Conservation (phyloP, 441 rosid genomes). For the Daphne laureola region DNA sequence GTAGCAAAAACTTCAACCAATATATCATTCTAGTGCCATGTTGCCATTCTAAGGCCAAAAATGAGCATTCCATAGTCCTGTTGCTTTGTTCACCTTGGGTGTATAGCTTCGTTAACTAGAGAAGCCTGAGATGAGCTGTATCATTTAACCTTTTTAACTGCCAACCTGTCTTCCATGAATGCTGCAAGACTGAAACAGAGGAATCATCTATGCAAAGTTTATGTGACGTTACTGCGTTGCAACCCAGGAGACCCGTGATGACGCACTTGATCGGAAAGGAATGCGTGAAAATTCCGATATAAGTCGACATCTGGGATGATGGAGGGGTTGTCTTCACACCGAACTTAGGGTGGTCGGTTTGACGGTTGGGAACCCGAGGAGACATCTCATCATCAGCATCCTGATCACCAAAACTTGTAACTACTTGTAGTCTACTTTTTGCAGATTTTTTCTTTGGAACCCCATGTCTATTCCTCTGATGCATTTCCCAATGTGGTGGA, state of each 20-base stretch:
- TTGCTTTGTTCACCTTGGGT: neutral
- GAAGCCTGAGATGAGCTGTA: slow-evolving; percentile 69
- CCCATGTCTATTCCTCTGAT: slow-evolving; percentile 51
- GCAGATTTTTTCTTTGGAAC: slow-evolving; percentile 64
- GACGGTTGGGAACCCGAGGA: slow-evolving; percentile 37
- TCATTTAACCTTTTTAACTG: slow-evolving; percentile 74
- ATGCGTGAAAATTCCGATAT: slow-evolving; percentile 67
- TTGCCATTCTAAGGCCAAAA: slow-evolving; percentile 2
- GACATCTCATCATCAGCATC: slow-evolving; percentile 58
- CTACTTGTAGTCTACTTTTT: slow-evolving; percentile 69
- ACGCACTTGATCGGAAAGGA: slow-evolving; percentile 64
- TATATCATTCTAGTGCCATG: slow-evolving; percentile 6
- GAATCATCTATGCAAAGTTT: slow-evolving; percentile 76
- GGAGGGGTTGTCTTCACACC: slow-evolving; percentile 18
- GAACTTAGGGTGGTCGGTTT: slow-evolving; percentile 32
- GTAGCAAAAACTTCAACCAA: slow-evolving; percentile 5
- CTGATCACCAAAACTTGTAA: slow-evolving; percentile 51
- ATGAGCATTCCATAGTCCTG: slow-evolving; percentile 9
- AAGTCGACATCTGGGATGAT: slow-evolving; percentile 32
- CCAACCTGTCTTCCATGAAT: slow-evolving; percentile 76
- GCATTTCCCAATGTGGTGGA: slow-evolving; percentile 47
- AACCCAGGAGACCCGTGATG: slow-evolving; percentile 61
- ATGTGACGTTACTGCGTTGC: slow-evolving; percentile 55
- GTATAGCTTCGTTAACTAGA: slow-evolving; percentile 25
- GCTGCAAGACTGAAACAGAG: slow-evolving; percentile 66